phyloP scores from a whole-genome alignment of 495 filamentous ascomycete species.

The Entonaema liquescens region DNA sequence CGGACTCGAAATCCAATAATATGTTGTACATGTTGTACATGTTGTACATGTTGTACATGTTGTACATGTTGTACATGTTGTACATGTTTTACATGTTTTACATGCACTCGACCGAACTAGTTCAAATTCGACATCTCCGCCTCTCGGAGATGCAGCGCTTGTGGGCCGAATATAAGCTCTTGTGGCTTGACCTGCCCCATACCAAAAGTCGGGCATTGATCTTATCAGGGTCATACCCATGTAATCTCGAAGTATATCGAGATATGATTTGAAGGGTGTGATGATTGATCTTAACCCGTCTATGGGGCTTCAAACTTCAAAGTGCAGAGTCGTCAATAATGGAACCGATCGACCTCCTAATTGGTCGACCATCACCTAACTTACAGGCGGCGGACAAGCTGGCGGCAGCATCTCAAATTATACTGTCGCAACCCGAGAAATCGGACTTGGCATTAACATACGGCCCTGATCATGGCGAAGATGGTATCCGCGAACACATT shows the following conservation, averaged over 20 bases:
- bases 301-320: neutral
- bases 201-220: too few species aligned
- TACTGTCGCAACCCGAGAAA: constrained; percentile 62
- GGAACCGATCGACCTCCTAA: constrained; percentile 63
- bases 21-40: too few species aligned
- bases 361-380: constrained; percentile 69
- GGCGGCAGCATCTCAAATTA: constrained; percentile 58
- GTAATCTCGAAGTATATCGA: neutral
- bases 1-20: too few species aligned
- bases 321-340: too few species aligned
- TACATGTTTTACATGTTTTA: too few species aligned
- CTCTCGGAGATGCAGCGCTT: neutral
- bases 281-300: neutral
- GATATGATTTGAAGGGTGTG: too few species aligned
- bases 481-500: constrained; percentile 64
- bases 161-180: neutral
- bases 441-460: constrained; percentile 66
- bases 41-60: too few species aligned
- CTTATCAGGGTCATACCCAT: neutral
- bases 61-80: too few species aligned
- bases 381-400: constrained; percentile 69
- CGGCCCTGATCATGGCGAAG: constrained; percentile 75
- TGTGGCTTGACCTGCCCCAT: neutral
- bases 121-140: neutral
- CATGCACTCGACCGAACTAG: neutral